Base-by-base conservation (phyloP, 2,329 filamentous ascomycete genomes). In the Mariannaea elegans region DNA sequence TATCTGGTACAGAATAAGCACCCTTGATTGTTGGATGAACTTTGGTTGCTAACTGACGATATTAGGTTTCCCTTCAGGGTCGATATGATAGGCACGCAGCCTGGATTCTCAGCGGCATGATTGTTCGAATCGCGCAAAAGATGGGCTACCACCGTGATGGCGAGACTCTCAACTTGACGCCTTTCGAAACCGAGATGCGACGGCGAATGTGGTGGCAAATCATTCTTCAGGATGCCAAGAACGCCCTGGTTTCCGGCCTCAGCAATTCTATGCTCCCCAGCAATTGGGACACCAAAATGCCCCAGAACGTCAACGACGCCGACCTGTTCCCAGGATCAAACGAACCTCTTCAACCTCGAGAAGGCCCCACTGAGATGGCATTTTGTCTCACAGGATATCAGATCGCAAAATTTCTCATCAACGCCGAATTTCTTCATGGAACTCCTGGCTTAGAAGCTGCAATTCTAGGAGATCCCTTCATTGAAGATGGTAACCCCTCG, bases 151-250 rank as follows among this genome's bases (percentile, higher is more conserved):
- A 90, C 61, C 81, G 85, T 12, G 87, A 90, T 59, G 87, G 86
- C 32, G 81, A 83, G 59, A 72, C 76, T 16, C 76, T 87, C 6
- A 82, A 82, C 2, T 76, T 90, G 2, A 78, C 82, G 0, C 85
- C 87, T 0, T 89, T 89, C 65, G 87, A 90, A 66, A 84, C 84
- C 2, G 87, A 91, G 69, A 90, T 90, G 80, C 82, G 87, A n/a
- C 78, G 88, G 41, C 80, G 88, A 7, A 78, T 90, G 18, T 91
- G 88, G 88, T 89, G 86, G 87, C 82, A 86, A 68, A 82, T 90
- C 23, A 78, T 87, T 47, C 76, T 88, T 55, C 77, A 86, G 51
- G 86, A 89, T 62, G 78, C 81, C 41, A 83, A 85, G 63, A 83
- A 83, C 55, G 85, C 84, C 39, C 74, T 87, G 57, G 76, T 85